Base-by-base conservation (phyloP, 192 early-diverging fungal genomes). In the Entophlyctis luteolus region DNA sequence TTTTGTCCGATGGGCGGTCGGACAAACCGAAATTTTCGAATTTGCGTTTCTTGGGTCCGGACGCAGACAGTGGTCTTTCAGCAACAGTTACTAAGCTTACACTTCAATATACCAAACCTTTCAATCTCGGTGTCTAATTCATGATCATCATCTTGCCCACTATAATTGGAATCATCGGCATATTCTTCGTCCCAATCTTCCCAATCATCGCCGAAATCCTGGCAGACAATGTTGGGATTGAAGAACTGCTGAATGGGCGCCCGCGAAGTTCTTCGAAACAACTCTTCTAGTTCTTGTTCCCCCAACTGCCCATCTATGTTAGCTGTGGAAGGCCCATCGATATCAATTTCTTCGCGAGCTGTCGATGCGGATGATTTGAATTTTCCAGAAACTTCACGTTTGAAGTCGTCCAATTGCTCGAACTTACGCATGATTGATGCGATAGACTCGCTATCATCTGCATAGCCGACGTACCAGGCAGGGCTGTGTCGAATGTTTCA, bases 381-480 rank as follows among this genome's bases (percentile, higher is more conserved):
- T 47, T 32, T 48, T 35, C 59, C 0, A 6, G 78, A 85, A 70
- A 93, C 83, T 75, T 96, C 92, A 68, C 84, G 78, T 67, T 93
- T 86, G 74, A 95, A 91, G 2, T 87, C 79, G 57, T 96, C 95
- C 20, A 98, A 84, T 73, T 95, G 93, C 71, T 95, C 89, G 75
- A 98, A 98, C 79, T 98, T 98, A 71, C 92, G 92, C 95, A 98
- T 98, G 63, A 98, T 98, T 3, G 90, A 89, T 39, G 93, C 95
- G 14, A 98, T 88, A 0, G 94, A 94, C 85, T 98, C 95, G 48
- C 87, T 89, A 72, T 98, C 95, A 65, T 96, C 94, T 2, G 95
- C 92, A 75, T 98, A 98, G 33, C 95, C 95, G 31, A 98, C 94
- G 84, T 95, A 98, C 63, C 71, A 78, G 23, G 78, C 48, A 48